Evolutionary conservation across 2,329 filamentous ascomycete genomes (phyloP).

Genomic region (Talaromyces atroroseus): DNA sequence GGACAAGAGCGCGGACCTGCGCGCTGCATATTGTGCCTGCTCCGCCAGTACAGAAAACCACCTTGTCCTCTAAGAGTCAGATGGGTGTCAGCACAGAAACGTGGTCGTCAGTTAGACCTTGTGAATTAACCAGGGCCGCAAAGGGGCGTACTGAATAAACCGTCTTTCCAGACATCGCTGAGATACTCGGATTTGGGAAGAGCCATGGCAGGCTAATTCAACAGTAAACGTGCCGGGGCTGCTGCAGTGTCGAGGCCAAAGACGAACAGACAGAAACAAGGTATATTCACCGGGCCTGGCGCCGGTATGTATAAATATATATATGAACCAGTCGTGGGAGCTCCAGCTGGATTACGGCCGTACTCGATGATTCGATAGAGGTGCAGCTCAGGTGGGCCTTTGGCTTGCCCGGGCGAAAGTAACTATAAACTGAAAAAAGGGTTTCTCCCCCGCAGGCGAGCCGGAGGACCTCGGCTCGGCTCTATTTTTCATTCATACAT

Average conservation of each 20-base stretch:
- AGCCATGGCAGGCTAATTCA: conserved; percentile 48
- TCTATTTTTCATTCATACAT: not conserved
- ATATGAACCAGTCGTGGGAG: too few relatives aligned
- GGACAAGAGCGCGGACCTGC: conserved; percentile 84
- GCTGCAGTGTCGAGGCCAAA: not conserved
- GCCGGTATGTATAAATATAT: not conserved
- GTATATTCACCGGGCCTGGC: too few relatives aligned
- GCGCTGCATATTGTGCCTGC: conserved; percentile 91
- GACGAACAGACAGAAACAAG: too few relatives aligned
- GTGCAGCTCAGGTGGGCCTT: too few relatives aligned
- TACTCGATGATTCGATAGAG: not conserved
- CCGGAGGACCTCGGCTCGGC: not conserved
- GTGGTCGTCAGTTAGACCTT: not conserved
- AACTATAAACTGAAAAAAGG: too few relatives aligned
- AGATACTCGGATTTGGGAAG: conserved; percentile 69
- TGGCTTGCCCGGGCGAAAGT: too few relatives aligned
- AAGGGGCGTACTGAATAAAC: conserved; percentile 64
- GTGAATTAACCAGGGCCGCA: not conserved
- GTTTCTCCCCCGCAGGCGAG: too few relatives aligned
- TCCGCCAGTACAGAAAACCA: conserved; percentile 92
- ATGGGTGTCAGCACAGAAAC: not conserved
- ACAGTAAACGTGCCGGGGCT: not conserved
- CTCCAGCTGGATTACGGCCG: not conserved
- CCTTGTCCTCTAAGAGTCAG: conserved; percentile 63
- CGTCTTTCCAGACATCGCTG: conserved; percentile 79